Conservation (phyloP, 2,329 filamentous ascomycete species). For the Pseudogymnoascus sp. region DNA sequence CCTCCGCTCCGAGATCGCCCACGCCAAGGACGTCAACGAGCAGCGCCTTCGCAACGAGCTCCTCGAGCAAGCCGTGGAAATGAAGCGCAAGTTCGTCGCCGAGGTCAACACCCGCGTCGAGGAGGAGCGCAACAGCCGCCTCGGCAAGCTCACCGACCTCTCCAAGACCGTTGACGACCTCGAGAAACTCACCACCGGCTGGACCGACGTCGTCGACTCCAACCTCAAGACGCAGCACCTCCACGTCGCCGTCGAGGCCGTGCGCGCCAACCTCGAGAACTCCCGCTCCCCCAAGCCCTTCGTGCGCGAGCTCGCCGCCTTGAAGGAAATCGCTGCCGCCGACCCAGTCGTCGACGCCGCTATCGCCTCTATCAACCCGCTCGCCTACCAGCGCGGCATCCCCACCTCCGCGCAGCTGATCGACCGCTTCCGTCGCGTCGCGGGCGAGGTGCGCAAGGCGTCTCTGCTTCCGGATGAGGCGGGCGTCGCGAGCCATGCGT, state of each 20-base stretch:
- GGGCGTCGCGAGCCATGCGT: slow-evolving; percentile 87
- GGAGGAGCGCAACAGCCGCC: slow-evolving; percentile 73
- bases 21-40: slow-evolving; percentile 71
- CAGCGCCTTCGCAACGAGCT: slow-evolving; percentile 77
- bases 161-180: slow-evolving; percentile 70
- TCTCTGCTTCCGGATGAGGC: slow-evolving; percentile 86
- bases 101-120: slow-evolving; percentile 78
- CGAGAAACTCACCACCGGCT: slow-evolving; percentile 77
- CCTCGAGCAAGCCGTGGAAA: slow-evolving; percentile 77
- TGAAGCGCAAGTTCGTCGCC: slow-evolving; percentile 76
- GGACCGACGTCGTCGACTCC: slow-evolving; percentile 82
- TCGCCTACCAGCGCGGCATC: slow-evolving; percentile 86
- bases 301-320: slow-evolving; percentile 81
- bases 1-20: slow-evolving; percentile 68
- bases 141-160: slow-evolving; percentile 77
- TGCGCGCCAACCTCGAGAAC: slow-evolving; percentile 73
- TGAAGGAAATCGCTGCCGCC: slow-evolving; percentile 82
- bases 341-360: slow-evolving; percentile 85
- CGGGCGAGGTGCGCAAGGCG: slow-evolving; percentile 87
- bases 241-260: slow-evolving; percentile 89
- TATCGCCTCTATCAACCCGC: slow-evolving; percentile 91
- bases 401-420: slow-evolving; percentile 77
- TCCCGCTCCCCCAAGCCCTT: slow-evolving; percentile 72
- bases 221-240: slow-evolving; percentile 94
- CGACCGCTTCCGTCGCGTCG: slow-evolving; percentile 91